Base-by-base conservation (phyloP, 2,329 filamentous ascomycete species). In the Periconia sp. region DNA sequence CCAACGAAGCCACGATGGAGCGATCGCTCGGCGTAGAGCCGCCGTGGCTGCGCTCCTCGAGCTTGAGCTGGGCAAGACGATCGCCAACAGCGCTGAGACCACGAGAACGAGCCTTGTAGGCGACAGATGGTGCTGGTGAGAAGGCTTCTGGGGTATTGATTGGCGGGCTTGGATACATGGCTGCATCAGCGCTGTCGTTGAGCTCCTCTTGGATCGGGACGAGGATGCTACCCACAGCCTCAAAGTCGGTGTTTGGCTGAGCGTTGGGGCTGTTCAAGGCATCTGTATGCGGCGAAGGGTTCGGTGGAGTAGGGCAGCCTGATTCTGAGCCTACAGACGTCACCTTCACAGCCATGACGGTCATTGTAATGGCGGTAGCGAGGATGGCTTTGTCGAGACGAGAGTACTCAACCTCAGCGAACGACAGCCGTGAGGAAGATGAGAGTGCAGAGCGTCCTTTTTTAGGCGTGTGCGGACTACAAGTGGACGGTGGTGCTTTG, bases 61-160 rank as follows among this genome's bases (percentile, higher is more conserved):
- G 33, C 45, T 60, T 56, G 51, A 89, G 86, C 80, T 96, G 48
- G 23, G 49, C 92, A 39, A 97, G 87, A 73, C 92, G 91, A 54
- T 94, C 92, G 65, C 92, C 92, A 64, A 97, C 90, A 13, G 96
- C 82, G 54, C 77, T 81, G 69, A 89, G 82, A 65, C 90, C 85
- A 34, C 63, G 60, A 33, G 40, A 40, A 19, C 64, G 64, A 7
- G 28, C 16, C 28, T 48, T 19, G 5, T 49, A 52, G 19, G 46
- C 48, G 21, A 63, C 36, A 6, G 62, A 67, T 3, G 57, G 54
- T n/a, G 57, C 51, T 2, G 64, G 65, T 8, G 62, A 65, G 38
- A 57, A 52, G 6, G 52, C 16, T 5, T 42, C 45, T 5, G 64
- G 65, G 0, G 63, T 66, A 46, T 66, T 66, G 44, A 60, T 53